Conservation (phyloP, 108 stramenopile species). For the Fragilaria crotonensis region DNA sequence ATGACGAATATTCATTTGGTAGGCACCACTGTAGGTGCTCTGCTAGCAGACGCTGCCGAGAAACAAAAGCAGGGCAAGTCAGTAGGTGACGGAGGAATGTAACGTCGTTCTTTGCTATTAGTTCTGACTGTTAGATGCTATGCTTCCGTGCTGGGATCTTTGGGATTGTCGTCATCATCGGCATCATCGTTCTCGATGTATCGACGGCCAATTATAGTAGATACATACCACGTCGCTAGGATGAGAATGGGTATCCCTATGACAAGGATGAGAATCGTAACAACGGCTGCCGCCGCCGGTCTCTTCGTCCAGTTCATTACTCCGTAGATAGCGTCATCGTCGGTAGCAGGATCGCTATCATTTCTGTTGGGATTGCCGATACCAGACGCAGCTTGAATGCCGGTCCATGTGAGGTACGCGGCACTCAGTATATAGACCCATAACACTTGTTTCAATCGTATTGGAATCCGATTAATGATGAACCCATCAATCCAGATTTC, state of each 20-base stretch:
- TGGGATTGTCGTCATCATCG: no score
- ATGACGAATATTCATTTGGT: slow-evolving; percentile 84
- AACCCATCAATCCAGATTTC: slow-evolving; percentile 4
- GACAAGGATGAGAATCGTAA: background rate
- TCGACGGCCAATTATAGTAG: background rate
- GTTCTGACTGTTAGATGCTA: no score
- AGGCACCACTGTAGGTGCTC: slow-evolving; percentile 73
- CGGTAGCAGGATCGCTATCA: background rate
- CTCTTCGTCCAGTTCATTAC: background rate
- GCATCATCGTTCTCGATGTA: no score
- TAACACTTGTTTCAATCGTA: slow-evolving; percentile 3
- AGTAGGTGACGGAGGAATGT: slow-evolving; percentile 89
- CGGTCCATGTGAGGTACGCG: background rate
- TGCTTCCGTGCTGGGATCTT: no score
- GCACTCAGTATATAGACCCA: background rate
- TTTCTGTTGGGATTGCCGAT: background rate
- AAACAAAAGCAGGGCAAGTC: slow-evolving; percentile 68
- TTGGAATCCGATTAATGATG: background rate
- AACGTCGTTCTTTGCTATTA: no score
- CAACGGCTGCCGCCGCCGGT: background rate
- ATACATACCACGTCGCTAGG: background rate
- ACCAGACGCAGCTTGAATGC: background rate
- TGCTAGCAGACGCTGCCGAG: slow-evolving; percentile 56
- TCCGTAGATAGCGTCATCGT: slow-evolving; percentile 1
- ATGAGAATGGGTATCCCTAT: background rate